Base-by-base conservation (phyloP, 2,329 filamentous ascomycete genomes). In the Aspergillus latus region DNA sequence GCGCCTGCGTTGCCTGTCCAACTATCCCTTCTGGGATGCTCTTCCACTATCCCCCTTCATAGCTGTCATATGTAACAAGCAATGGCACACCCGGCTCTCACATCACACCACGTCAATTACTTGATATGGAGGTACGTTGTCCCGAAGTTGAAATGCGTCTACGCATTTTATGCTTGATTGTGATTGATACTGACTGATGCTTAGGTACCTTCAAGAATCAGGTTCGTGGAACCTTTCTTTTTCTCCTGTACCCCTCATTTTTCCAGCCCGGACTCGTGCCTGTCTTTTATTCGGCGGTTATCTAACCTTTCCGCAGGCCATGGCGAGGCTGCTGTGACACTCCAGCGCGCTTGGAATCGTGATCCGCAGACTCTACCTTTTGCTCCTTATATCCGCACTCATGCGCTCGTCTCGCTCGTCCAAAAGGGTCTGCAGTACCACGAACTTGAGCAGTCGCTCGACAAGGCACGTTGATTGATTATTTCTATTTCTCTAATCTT, bases 41-140 rank as follows among this genome's bases (percentile, higher is more conserved):
- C 58, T 56, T 57, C 56, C 59, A 58, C 56, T 60, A 59, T 64
- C 59, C 62, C 58, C 61, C 62, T 57, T 64, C 66, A 64, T 68
- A 68, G 68, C 67, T 66, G 64, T 71, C 68, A 70, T 71, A 71
- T 68, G 75, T 75, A 72, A 70, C 76, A 76, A 72, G 74, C 71
- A 69, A 76, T 77, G 74, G 69, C 70, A 66, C 68, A 70, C 62
- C 68, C 71, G 57, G 71, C 74, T 66, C 72, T 76, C 54, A 76
- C 74, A 60, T 76, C 73, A 66, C 78, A 87, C 76, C 84, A 87
- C 71, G 80, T 88, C 69, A 88, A 88, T 75, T 87, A 87, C 74
- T 76, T 88, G 68, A 85, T 88, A 72, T 86, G 84, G 81, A 84
- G 84, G 80, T 87, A 81, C 55, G 78, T 73, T 26, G 30, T 26